Base-by-base conservation (phyloP, 495 filamentous ascomycete species). In the Daldinia childiae region DNA sequence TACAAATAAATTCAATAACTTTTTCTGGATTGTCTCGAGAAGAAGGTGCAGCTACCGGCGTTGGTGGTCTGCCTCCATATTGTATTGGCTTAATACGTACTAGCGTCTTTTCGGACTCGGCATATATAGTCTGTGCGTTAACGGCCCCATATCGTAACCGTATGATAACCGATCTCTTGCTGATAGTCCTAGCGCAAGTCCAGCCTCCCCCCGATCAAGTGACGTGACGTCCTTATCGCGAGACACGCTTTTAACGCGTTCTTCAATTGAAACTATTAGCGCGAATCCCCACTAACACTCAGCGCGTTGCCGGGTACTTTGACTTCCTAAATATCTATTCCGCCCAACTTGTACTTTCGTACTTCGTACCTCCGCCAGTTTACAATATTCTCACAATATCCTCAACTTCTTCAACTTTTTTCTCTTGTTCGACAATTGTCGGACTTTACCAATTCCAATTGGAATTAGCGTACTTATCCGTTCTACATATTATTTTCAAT, bases 281-380 rank as follows among this genome's bases (percentile, higher is more conserved):
- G 69, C 69, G 69, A 64, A 59, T 68, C 64, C 39, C 54, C 64
- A 68, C 69, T 48, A 56, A 27, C 36, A 4, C 38, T 51, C 39
- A 59, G 57, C 64, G 70, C 70, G 70, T 73, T 65, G 56, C 64
- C 38, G 29, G 43, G 69, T 72, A 72, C 69, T 72, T 68, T 11
- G 36, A 43, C 54, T 43, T 52, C 43, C 69, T 64, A 19, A 62
- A 41, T 30, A 65, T 29, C 29, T 66, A 39, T 62, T 60, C 55
- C 55, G 61, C 60, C 45, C 56, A 55, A 36, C 36, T 68, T 72
- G 63, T 62, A 72, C 65, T 51, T 21, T 62, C 50, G 64, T 68
- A 64, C 69, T 34, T 62, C 50, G 64, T 68, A 64, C 69, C 54
- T 60, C 41, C 24, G 9, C 27, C 55, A 51, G 41, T 64, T 52